Evolutionary conservation across 495 filamentous ascomycete genomes (phyloP), one percentile per base, ranked within the genome.

Genomic region (Lindgomyces ingoldianus): DNA sequence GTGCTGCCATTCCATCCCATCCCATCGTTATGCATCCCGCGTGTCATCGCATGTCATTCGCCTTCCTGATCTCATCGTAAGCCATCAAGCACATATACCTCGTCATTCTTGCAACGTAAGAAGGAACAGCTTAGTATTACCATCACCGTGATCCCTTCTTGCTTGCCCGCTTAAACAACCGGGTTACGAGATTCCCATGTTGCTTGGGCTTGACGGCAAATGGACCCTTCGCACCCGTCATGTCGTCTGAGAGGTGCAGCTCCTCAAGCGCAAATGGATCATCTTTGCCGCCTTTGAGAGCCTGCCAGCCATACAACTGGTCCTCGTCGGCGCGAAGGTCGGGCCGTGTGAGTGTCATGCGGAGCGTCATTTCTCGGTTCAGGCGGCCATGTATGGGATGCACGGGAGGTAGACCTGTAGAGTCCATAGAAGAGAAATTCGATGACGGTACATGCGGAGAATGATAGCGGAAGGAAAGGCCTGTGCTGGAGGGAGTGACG

Each of bases 271-370:
- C 79, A 18, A 86, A 72, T 2, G 84, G 81, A 67, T 87, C 80
- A 46, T 79, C 75, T 57, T 78, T 76, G 48, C 36, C 45, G 6
- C 52, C 55, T 53, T 46, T 41, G 6, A 62, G 44, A 3, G 55
- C 63, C 50, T 75, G 69, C 78, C 81, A 86, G 14, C 86, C 79
- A 64, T 83, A 89, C 33, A 84, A 77, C 68, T 82, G 80, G 25
- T 82, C 83, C 71, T 88, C 90, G 59, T 84, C 78, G 1, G 84
- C 85, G 44, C 90, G 84, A 54, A 96, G 81, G 71, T 96, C 93
- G 0, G 92, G 91, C 50, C 91, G 82, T 21, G 93, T 97, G 52
- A 96, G 82, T 4, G 93, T 96, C 91, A 97, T 95, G 33, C 90
- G 89, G 45, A 97, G 76, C 14, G 93, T 96, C 93, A 96, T 96